Conservation (phyloP, 2,329 filamentous ascomycete genomes). For the Pseudocercospora cruenta region DNA sequence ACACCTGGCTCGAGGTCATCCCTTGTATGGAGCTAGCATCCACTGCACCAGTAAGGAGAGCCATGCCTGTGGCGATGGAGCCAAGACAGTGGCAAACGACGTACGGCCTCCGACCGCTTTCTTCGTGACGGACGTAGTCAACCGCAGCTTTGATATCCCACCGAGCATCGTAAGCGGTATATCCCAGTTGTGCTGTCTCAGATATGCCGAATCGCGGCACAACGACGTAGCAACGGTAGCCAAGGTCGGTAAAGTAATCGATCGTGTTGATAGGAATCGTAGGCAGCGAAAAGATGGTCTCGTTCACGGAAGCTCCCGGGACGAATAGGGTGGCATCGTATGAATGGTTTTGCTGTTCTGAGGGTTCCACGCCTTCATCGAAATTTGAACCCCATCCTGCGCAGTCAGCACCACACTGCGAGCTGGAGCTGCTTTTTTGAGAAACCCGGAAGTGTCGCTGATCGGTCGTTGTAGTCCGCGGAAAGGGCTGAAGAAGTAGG, state of each 20-base stretch:
- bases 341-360: neutral
- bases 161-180: constrained; percentile 64
- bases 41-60: constrained; percentile 45
- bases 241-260: constrained; percentile 64
- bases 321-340: constrained; percentile 60
- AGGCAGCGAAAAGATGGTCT: constrained; percentile 65
- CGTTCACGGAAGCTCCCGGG: constrained; percentile 65
- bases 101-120: constrained; percentile 50
- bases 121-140: constrained; percentile 31
- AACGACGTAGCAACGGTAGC: constrained; percentile 63
- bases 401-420: neutral
- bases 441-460: neutral
- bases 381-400: neutral
- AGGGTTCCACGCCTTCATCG: neutral
- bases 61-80: constrained; percentile 63
- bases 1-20: neutral
- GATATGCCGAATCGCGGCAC: constrained; percentile 63
- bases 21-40: neutral
- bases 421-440: neutral
- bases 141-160: constrained; percentile 63
- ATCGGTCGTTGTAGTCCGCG: neutral
- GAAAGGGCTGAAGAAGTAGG: constrained; percentile 1
- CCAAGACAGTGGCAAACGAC: constrained; percentile 67
- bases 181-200: constrained; percentile 55
- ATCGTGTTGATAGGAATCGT: constrained; percentile 67